Conservation (phyloP, 352 stramenopile genomes). For the Phytophthora cactorum region DNA sequence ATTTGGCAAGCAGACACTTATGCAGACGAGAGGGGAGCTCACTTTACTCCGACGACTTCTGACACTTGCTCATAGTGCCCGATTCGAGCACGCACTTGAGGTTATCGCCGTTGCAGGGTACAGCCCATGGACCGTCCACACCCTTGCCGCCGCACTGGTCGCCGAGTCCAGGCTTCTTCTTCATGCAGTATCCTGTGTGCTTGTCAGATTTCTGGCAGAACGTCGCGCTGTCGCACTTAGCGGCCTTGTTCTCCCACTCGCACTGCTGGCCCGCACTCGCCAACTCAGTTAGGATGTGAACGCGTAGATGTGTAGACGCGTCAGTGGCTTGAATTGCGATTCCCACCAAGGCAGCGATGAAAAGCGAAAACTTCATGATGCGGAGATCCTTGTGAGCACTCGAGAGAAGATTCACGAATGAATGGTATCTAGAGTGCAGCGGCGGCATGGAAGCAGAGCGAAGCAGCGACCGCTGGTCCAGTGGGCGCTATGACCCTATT, state of each 20-base stretch:
- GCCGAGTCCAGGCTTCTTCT: slow-evolving; percentile 14
- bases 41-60: not conserved
- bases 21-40: too few relatives aligned
- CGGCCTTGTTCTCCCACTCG: not conserved
- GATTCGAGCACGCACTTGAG: slow-evolving; percentile 8
- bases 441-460: not conserved
- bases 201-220: slow-evolving; percentile 11
- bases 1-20: not conserved
- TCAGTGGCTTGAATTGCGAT: not conserved
- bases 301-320: not conserved
- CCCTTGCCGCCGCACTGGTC: slow-evolving; percentile 29
- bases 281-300: not conserved
- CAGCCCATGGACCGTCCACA: slow-evolving; percentile 15
- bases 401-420: not conserved
- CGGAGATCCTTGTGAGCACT: not conserved
- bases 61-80: slow-evolving; percentile 9
- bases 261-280: not conserved
- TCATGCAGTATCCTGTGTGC: slow-evolving; percentile 23
- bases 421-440: not conserved
- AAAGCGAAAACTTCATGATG: not conserved
- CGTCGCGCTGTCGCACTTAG: not conserved
- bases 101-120: slow-evolving; percentile 7
- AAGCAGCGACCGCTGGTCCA: not conserved
- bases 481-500: not conserved
- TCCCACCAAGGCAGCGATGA: not conserved